Percentiles rank a stretch among this genome's conserved stretches.
Evolutionary conservation across 768 basidiomycete species (phyloP).

Genomic region (Cubamyces sp.): DNA sequence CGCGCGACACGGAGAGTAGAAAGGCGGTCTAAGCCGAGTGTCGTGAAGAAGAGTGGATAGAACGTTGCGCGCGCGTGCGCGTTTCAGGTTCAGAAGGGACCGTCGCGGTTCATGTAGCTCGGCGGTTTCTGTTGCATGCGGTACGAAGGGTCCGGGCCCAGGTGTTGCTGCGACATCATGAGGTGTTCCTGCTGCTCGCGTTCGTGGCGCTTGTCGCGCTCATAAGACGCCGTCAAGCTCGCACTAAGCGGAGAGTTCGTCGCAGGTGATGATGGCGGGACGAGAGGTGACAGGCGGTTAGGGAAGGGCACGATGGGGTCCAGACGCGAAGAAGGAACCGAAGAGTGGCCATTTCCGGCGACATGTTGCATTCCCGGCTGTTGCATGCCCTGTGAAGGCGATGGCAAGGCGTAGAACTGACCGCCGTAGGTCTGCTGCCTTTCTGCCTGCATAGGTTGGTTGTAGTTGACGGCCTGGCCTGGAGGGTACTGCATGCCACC

Average conservation of each 20-base stretch:
- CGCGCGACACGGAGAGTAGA: not conserved
- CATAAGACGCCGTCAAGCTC: slow-evolving; percentile 47
- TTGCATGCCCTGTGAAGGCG: slow-evolving; percentile 25
- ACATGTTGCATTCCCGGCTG: slow-evolving; percentile 20
- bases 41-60: not conserved
- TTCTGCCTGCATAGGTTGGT: slow-evolving; percentile 29
- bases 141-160: slow-evolving; percentile 19
- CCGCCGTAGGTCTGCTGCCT: slow-evolving; percentile 19
- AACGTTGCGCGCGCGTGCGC: not conserved
- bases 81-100: slow-evolving; percentile 17
- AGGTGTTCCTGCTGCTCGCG: slow-evolving; percentile 54
- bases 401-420: slow-evolving; percentile 29
- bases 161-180: slow-evolving; percentile 19
- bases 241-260: slow-evolving; percentile 41
- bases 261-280: slow-evolving; percentile 43
- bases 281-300: slow-evolving; percentile 26
- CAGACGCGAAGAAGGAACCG: slow-evolving; percentile 25
- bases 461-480: slow-evolving; percentile 23
- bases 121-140: slow-evolving; percentile 21
- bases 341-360: slow-evolving; percentile 15
- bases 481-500: slow-evolving; percentile 61
- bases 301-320: slow-evolving; percentile 29
- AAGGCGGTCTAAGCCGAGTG: not conserved
- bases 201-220: slow-evolving; percentile 38
- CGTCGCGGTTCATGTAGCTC: slow-evolving; percentile 16